Conservation (phyloP, 1,139 yeast species). For the Cylindricascospora bacillispora region DNA sequence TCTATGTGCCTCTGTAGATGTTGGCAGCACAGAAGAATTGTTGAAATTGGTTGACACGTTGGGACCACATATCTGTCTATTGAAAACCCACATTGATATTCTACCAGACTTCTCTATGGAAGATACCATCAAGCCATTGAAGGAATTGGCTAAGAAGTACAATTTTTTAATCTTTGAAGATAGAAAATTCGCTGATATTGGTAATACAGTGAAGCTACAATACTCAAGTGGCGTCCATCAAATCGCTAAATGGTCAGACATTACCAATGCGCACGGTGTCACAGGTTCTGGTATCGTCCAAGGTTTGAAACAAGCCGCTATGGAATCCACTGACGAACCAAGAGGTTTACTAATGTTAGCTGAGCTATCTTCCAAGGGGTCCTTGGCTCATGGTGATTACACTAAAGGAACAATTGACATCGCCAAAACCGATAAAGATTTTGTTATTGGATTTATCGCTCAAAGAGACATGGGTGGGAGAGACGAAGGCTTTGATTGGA, state of each 20-base stretch:
- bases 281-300: slow-evolving; percentile 90
- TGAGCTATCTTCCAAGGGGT: slow-evolving; percentile 86
- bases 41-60: slow-evolving; percentile 57
- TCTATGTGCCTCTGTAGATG: slow-evolving; percentile 94
- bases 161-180: slow-evolving; percentile 86
- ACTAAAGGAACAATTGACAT: slow-evolving; percentile 78
- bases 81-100: slow-evolving; percentile 91
- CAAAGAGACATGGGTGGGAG: slow-evolving; percentile 77
- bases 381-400: slow-evolving; percentile 86
- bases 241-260: slow-evolving; percentile 91
- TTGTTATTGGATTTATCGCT: slow-evolving; percentile 94
- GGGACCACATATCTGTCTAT: slow-evolving; percentile 86
- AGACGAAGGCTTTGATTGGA: slow-evolving; percentile 84
- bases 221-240: slow-evolving; percentile 81
- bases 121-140: slow-evolving; percentile 61
- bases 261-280: slow-evolving; percentile 95
- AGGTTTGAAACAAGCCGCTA: slow-evolving; percentile 77
- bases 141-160: slow-evolving; percentile 60
- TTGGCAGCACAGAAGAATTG: slow-evolving; percentile 63
- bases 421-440: slow-evolving; percentile 75
- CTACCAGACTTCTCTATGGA: slow-evolving; percentile 79
- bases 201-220: slow-evolving; percentile 94
- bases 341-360: slow-evolving; percentile 93
- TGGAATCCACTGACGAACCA: slow-evolving; percentile 53
- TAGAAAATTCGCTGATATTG: slow-evolving; percentile 96